Evolutionary conservation across 495 filamentous ascomycete species (phyloP).

Genomic region (Collariella sp.): DNA sequence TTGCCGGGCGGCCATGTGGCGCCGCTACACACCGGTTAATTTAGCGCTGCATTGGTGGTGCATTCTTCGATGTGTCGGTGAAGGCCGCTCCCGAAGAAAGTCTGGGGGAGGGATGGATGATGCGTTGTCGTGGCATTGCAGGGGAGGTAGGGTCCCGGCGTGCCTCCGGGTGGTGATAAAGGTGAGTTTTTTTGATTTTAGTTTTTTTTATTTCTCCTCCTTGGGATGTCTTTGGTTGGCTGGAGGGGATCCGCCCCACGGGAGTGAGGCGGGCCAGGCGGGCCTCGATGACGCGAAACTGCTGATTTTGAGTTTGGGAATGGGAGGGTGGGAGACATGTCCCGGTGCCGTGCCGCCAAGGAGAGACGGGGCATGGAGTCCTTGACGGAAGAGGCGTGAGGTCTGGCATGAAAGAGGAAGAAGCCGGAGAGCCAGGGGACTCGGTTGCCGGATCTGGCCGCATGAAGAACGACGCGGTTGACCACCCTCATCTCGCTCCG

Average conservation of each 20-base stretch:
- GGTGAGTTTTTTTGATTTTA: slow-evolving; percentile 1
- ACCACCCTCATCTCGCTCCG: neutral
- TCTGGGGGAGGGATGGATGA: slow-evolving; percentile 11
- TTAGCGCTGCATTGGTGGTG: slow-evolving; percentile 25
- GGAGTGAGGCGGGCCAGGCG: neutral
- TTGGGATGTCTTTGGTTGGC: neutral
- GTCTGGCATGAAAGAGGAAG: slow-evolving; percentile 6
- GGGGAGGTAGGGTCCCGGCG: neutral
- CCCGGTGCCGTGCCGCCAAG: neutral
- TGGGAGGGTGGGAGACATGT: neutral
- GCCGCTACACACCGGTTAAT: slow-evolving; percentile 25
- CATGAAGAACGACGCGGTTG: slow-evolving; percentile 1
- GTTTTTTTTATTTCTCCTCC: neutral
- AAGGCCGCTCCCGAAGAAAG: slow-evolving; percentile 7
- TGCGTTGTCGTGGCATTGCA: slow-evolving; percentile 28
- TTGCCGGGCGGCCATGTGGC: neutral
- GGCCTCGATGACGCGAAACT: slow-evolving; percentile 20
- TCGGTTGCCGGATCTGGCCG: slow-evolving; percentile 18
- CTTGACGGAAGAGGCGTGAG: slow-evolving; percentile 11
- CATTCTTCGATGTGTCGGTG: slow-evolving; percentile 26
- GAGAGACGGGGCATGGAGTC: slow-evolving; percentile 6
- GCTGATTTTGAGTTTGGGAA: neutral
- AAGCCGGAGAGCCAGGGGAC: slow-evolving; percentile 1
- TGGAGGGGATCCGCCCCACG: slow-evolving; percentile 3
- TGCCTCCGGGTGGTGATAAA: neutral